Evolutionary conservation across 139 green algal genomes (phyloP), one percentile per base, ranked within the genome.

Genomic region (Haematococcus lacustris): DNA sequence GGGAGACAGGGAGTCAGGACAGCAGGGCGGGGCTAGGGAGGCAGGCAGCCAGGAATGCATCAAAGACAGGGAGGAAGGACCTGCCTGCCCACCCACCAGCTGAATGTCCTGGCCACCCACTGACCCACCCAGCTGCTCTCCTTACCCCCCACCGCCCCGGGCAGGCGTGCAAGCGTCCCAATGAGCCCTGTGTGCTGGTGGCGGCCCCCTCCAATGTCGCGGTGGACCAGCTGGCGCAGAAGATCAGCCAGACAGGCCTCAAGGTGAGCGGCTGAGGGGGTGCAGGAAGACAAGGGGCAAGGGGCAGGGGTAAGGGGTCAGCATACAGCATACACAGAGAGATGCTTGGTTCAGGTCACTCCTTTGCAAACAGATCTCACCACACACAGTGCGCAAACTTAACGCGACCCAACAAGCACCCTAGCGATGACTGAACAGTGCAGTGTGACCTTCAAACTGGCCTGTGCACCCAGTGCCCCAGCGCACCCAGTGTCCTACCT

Each of bases 171-270:
- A 72, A 72, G 67, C 43, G 67, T 4, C 67, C 67, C 23, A 47
- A 64, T 21, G 67, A 72, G 43, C 67, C 67, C 13, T 72, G 67
- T 33, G 91, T 99, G 71, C 83, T 98, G 66, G 93, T 99, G 74
- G 86, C 84, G 40, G 95, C 95, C 0, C 95, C 95, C 41, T 95
- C 86, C 73, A 99, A 99, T 78, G 92, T 99, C 26, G 95, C 93
- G 1, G 95, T 99, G 32, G 95, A 99, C 81, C 95, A 99, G 66
- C 88, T 99, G 70, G 89, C 95, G 9, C 89, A 97, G 77, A 96
- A 97, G 81, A 94, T 97, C 43, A 80, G 82, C 2, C 65, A 80
- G 3, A 96, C 95, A 6, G 95, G 95, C 17, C 85, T 99, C 47
- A 57, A 21, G 13, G 21, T 28, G 47, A 28, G 13, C 13, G 47